A percentile compares a stretch with the other conserved stretches of the same genome.
Evolutionary conservation across 2,329 filamentous ascomycete genomes (phyloP).

Genomic region (Sporothrix variecibatus): DNA sequence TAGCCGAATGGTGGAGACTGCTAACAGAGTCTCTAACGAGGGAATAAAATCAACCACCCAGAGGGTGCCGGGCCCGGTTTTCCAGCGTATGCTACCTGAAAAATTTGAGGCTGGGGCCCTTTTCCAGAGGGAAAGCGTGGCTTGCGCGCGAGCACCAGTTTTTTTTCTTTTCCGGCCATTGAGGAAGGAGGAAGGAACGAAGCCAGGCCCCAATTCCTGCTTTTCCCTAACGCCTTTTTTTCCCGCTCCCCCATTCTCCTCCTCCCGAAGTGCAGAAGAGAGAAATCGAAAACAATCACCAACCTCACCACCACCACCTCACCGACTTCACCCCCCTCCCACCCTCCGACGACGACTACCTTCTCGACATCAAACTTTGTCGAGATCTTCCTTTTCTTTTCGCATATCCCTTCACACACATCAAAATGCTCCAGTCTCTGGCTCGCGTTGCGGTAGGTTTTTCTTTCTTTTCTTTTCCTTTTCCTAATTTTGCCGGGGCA

Average conservation of each 20-base stretch:
- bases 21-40: background rate
- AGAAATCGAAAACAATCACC: constrained; percentile 13
- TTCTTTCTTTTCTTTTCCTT: background rate
- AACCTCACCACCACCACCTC: constrained; percentile 4
- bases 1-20: constrained; percentile 1
- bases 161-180: background rate
- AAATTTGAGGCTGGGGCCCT: constrained; percentile 4
- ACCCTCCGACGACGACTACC: background rate
- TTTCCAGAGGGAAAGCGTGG: background rate
- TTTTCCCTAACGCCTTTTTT: constrained; percentile 26
- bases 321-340: constrained; percentile 8
- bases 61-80: constrained; percentile 12
- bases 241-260: constrained; percentile 22
- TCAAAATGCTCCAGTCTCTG: constrained; percentile 42
- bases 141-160: constrained; percentile 13
- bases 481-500: background rate
- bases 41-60: constrained; percentile 3
- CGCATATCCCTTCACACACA: background rate
- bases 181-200: background rate
- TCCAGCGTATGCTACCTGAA: background rate
- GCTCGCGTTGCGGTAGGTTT: constrained; percentile 58
- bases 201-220: constrained; percentile 22
- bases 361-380: background rate
- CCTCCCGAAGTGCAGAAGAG: constrained; percentile 1
- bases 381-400: background rate